These are phyloP conservation scores for Hyaloscypha finlandica DNA, from an alignment of 495 filamentous ascomycete species.

Conservation along the genomic window DNA sequence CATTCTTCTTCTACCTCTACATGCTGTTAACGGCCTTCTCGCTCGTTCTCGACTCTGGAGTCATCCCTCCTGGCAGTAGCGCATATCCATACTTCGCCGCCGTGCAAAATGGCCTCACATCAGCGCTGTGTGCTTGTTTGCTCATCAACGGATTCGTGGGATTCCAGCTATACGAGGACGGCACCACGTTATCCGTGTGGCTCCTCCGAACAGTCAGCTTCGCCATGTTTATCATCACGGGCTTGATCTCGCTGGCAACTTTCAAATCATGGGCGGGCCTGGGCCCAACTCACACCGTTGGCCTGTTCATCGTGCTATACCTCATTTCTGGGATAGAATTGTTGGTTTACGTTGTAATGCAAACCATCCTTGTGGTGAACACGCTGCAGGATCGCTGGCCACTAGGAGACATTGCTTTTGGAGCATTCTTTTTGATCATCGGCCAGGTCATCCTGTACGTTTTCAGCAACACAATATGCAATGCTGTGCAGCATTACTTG, in stretches of 20 bases:
- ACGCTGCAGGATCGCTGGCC: slow-evolving; percentile 97
- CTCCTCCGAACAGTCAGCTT: slow-evolving; percentile 76
- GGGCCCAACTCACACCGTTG: slow-evolving; percentile 79
- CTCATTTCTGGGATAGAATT: slow-evolving; percentile 86
- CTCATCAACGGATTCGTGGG: slow-evolving; percentile 98
- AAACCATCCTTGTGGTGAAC: slow-evolving; percentile 82
- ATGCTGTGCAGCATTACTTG: slow-evolving; percentile 84
- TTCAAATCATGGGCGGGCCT: slow-evolving; percentile 92
- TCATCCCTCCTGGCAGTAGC: slow-evolving; percentile 76
- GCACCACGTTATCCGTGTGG: slow-evolving; percentile 94
- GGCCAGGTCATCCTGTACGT: slow-evolving; percentile 94
- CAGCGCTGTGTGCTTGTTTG: slow-evolving; percentile 83
- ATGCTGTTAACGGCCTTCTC: slow-evolving; percentile 86
- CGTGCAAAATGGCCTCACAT: slow-evolving; percentile 86
- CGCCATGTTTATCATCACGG: slow-evolving; percentile 83
- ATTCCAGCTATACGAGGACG: slow-evolving; percentile 98
- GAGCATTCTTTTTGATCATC: slow-evolving; percentile 85
- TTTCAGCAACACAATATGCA: slow-evolving; percentile 83
- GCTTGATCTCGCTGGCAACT: slow-evolving; percentile 84
- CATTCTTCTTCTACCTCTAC: slow-evolving; percentile 96
- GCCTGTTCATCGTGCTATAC: slow-evolving; percentile 91
- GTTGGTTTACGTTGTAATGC: slow-evolving; percentile 82
- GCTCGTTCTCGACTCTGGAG: slow-evolving; percentile 89
- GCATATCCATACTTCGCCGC: slow-evolving; percentile 91
- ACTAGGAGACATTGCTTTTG: slow-evolving; percentile 89